Base-by-base conservation (phyloP, 2,329 filamentous ascomycete genomes). In the Colletotrichum brevisporum region DNA sequence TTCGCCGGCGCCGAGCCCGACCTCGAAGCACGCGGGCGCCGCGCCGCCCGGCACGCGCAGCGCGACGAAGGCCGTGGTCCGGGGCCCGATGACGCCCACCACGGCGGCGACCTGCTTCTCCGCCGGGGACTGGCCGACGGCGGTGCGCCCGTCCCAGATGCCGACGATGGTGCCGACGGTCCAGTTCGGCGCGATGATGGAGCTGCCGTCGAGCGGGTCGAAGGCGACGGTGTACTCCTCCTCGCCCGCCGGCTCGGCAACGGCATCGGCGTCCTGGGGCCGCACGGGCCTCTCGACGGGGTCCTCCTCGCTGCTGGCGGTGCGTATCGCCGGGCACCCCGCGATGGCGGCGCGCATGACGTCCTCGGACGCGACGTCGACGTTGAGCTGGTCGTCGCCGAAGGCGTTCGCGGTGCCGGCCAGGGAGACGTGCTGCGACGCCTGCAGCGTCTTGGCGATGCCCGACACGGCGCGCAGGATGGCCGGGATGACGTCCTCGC, bases 151-250 rank as follows among this genome's bases (percentile, higher is more conserved):
- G 36, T 84, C 82, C 87, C 89, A 91, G 47, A 91, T 77, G 8
- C 89, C 88, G 16, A 90, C 78, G 69, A 91, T 91, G 54, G 88
- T 84, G 24, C 87, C 87, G 9, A 89, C 87, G 0, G 85, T 82
- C 86, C 86, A 89, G 74, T 89, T 89, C 1, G 87, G 82, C 0
- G 81, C 85, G 51, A 89, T 88, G 73, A 89, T 89, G 70, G 86
- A 90, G 76, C 86, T 89, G 12, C 89, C 89, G 72, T 91, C 89
- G 0, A 91, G 83, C 0, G 89, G 89, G 72, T 91, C 89, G 72
- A 91, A 91, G 0, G 88, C 88, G 9, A 90, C 77, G 0, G 88
- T 85, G 77, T 91, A 91, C 31, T 78, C 74, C 72, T 89, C 85
- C 10, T 57, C 6, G 10, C 60, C 56, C 18, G 13, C 36, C 15